phyloP scores from a whole-genome alignment of 768 basidiomycete species.

The Lepiota subincarnata region DNA sequence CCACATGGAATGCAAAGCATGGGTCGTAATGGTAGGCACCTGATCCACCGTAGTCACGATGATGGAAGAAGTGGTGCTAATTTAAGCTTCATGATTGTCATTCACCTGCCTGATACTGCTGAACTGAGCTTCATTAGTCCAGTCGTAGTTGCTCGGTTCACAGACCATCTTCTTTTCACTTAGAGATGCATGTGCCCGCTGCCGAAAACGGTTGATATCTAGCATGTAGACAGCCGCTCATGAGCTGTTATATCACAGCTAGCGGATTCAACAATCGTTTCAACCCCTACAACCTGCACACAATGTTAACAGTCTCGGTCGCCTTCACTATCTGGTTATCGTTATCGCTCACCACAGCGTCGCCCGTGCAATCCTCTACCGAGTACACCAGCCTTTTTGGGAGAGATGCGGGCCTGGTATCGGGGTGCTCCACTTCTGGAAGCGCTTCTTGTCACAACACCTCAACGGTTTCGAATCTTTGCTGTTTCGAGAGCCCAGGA shows the following conservation, averaged over 20 bases:
- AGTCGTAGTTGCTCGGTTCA: too few species aligned
- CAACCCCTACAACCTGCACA: neutral
- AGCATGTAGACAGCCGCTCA: too few species aligned
- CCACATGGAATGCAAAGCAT: neutral
- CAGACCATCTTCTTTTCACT: too few species aligned
- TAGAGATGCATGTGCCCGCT: too few species aligned
- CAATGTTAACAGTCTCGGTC: neutral
- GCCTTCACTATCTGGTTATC: neutral
- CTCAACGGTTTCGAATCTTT: conserved; percentile 39
- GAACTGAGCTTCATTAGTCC: too few species aligned
- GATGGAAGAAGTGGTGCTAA: too few species aligned
- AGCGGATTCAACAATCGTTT: too few species aligned
- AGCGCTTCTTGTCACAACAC: conserved; percentile 53
- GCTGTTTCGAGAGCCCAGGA: conserved; percentile 66
- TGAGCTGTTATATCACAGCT: neutral
- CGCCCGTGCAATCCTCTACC: conserved; percentile 1
- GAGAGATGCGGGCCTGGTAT: conserved; percentile 27
- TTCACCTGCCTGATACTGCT: too few species aligned
- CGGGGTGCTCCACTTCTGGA: conserved; percentile 51
- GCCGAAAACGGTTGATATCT: too few species aligned
- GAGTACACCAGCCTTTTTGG: conserved; percentile 18
- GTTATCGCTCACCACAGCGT: neutral
- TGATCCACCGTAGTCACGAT: neutral
- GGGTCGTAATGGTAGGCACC: too few species aligned
- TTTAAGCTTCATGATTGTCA: too few species aligned